Evolutionary conservation across 73 alveolate genomes (phyloP).

Genomic region (Tetrahymena borealis): DNA sequence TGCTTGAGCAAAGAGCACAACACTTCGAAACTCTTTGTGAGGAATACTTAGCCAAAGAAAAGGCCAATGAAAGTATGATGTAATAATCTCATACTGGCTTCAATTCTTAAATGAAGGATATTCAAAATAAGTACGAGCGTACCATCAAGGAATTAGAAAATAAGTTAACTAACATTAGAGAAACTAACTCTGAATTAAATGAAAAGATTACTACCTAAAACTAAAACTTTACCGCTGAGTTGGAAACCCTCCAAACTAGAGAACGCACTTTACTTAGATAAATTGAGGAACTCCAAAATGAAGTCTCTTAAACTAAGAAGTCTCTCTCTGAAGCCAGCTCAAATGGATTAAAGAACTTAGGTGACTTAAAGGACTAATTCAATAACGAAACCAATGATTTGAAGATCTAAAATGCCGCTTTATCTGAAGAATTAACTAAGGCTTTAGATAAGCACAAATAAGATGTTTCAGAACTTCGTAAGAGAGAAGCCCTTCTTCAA

Average conservation of each 20-base stretch:
- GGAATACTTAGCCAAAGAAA: constrained; percentile 33
- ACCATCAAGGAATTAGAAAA: constrained; percentile 10
- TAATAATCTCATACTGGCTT: constrained; percentile 26
- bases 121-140: constrained; percentile 15
- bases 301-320: not conserved
- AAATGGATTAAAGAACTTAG: constrained; percentile 11
- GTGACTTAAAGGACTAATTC: constrained; percentile 4
- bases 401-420: not conserved
- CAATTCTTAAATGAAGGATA: constrained; percentile 12
- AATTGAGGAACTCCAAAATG: not conserved
- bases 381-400: constrained; percentile 20
- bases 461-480: not conserved
- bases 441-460: constrained; percentile 17
- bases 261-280: not conserved
- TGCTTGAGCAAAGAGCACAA: constrained; percentile 65
- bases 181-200: constrained; percentile 12
- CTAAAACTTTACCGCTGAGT: constrained; percentile 9
- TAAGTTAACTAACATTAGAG: constrained; percentile 12
- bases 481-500: constrained; percentile 25
- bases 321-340: constrained; percentile 13
- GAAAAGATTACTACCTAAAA: constrained; percentile 15
- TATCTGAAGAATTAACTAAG: constrained; percentile 6
- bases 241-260: not conserved
- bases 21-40: constrained; percentile 51
- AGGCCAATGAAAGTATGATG: constrained; percentile 21